Evolutionary conservation across 2,329 filamentous ascomycete species (phyloP), one percentile per base, ranked within the genome.

Genomic region (Madurella mycetomatis): DNA sequence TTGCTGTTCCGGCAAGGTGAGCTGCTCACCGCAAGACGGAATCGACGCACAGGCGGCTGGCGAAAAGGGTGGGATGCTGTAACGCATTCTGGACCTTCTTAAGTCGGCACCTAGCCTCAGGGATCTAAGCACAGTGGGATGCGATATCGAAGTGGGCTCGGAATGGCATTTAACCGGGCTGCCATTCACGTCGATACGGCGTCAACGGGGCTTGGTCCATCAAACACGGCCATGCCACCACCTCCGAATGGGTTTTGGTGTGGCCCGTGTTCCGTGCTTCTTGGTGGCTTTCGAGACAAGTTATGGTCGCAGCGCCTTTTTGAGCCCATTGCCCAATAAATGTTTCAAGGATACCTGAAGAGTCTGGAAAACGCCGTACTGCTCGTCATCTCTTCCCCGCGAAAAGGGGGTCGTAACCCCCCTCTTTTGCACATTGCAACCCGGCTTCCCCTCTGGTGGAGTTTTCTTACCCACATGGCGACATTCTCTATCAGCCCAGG

Each of bases 321-420:
- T 25, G 7, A 25, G 25, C 25, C 25, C 25, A 25, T 25, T 25
- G 25, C 25, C 7, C 25, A 25, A 25, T 25, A 25, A 25, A 25
- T 25, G 7, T 25, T 25, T 25, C 25, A 3, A 25, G 25, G 25
- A 25, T 7, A 25, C 4, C 25, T 25, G 7, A 7, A 13, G 41
- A 44, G 7, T 25, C 41, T 44, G 41, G 17, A 34, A 19, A 25
- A 32, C 31, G 41, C 42, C n/a, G 25, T 12, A 25, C 45, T 54
- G 41, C 52, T 52, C 55, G 42, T 50, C 51, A 54, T 49, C 41
- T 43, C 48, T 47, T 50, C 51, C 55, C 45, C 54, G 19, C 46
- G 49, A 44, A 57, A 49, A 46, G 49, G 52, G 45, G 46, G 49
- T 49, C 47, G 25, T 25, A 57, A n/a, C n/a, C n/a, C 55, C 51